Conservation (phyloP, 192 early-diverging fungal species). For the Globomyces pollinis-pini region DNA sequence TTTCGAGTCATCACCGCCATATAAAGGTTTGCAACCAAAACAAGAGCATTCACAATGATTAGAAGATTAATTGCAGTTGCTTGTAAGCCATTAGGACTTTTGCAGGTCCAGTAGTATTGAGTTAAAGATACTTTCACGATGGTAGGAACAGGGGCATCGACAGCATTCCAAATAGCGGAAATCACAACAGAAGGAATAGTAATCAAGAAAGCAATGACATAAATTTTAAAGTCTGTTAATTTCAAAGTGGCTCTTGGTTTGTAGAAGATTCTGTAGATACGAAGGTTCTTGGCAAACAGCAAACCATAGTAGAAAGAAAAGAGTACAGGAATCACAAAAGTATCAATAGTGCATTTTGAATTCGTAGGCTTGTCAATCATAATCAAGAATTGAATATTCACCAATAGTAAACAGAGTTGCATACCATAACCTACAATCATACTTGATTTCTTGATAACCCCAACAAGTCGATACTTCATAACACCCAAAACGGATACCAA, state of each 20-base stretch:
- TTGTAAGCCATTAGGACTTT: background rate
- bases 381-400: background rate
- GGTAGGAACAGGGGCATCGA: background rate
- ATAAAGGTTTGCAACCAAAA: conserved; percentile 12
- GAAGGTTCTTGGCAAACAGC: conserved; percentile 1
- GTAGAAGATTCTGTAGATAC: conserved; percentile 4
- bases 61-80: conserved; percentile 1
- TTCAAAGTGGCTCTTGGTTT: background rate
- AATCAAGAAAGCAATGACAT: background rate
- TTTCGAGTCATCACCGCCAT: conserved; percentile 22
- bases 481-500: background rate
- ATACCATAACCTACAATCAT: background rate
- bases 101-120: conserved; percentile 8
- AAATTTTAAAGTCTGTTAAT: background rate
- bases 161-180: conserved; percentile 1
- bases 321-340: conserved; percentile 2
- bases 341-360: background rate
- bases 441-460: background rate
- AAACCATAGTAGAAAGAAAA: conserved; percentile 11
- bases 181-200: background rate
- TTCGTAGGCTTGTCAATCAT: conserved; percentile 2
- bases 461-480: background rate
- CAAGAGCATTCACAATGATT: conserved; percentile 6
- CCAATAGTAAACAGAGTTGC: background rate
- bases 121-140: background rate